Base-by-base conservation (phyloP, 257 asterid genomes). In the Ajuga chamaepitys region DNA sequence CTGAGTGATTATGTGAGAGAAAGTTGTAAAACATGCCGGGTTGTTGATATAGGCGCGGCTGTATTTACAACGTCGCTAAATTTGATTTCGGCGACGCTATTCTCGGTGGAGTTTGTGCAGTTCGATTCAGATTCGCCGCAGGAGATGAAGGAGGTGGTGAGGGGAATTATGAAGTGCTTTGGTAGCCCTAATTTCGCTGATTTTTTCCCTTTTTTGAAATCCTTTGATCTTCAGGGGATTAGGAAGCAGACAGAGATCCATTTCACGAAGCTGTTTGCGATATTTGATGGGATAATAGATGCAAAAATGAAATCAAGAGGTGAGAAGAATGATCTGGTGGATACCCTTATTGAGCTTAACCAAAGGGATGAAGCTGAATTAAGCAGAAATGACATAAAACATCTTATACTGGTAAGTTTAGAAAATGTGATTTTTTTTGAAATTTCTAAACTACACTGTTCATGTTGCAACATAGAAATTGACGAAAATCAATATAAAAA, bases 151-250 rank as follows among this genome's bases (percentile, higher is more conserved):
- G 83, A 80, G 5, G 45, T 76, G 25, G 64, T 80, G 2, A 62
- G 75, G 77, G 70, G 70, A 14, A 41, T 82, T 14, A 61, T 80
- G 86, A 50, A 58, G 30, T 73, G 65, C 54, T 30, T 75, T 21
- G 88, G 82, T 9, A 69, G 41, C 24, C 80, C 83, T 0, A 85
- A 82, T 25, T 14, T 80, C 54, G 82, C 73, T 6, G 86, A 85
- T 37, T 82, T 20, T 48, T 82, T 82, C 45, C 84, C 86, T 2
- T 21, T 74, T 4, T 70, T 84, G n/a, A 58, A 68, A 25, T 41
- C 40, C 5, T 17, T 73, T 40, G 91, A 85, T 67, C 86, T 79
- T 3, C 84, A 75, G 58, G 84, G 86, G 16, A 42, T 80, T 17
- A 20, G 65, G 74, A 69, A 50, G 18, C 64, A 71, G 8, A 48